A percentile compares a stretch with the other conserved stretches of the same genome.
phyloP scores from a whole-genome alignment of 768 basidiomycete genomes.

The Pisolithus orientalis region DNA sequence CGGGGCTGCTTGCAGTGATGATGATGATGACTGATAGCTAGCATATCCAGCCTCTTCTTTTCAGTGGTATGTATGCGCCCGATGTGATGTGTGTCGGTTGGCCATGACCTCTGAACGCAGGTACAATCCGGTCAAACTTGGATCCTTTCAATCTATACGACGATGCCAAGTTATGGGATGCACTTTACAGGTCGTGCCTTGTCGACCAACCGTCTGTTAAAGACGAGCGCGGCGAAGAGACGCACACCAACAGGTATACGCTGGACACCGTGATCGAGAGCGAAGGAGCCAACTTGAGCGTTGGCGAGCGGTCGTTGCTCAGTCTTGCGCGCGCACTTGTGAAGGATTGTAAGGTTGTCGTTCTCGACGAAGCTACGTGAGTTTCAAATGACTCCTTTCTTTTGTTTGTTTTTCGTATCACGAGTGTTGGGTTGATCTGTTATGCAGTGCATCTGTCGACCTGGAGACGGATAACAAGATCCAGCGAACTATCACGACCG shows the following conservation, averaged over 20 bases:
- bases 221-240: conserved; percentile 4
- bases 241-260: conserved; percentile 32
- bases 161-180: conserved; percentile 65
- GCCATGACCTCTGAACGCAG: conserved; percentile 34
- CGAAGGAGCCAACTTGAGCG: conserved; percentile 47
- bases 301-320: conserved; percentile 42
- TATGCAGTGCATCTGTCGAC: conserved; percentile 29
- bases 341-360: conserved; percentile 41
- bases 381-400: not conserved
- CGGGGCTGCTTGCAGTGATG: not conserved
- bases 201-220: conserved; percentile 19
- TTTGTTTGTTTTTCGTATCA: conserved; percentile 12
- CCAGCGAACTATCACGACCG: conserved; percentile 37
- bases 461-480: conserved; percentile 50
- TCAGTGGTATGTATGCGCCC: conserved; percentile 43
- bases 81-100: conserved; percentile 28
- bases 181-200: conserved; percentile 57
- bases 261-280: conserved; percentile 48
- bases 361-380: conserved; percentile 40
- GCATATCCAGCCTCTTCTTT: conserved; percentile 43
- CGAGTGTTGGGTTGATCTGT: conserved; percentile 1
- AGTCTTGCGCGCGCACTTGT: conserved; percentile 50
- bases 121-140: conserved; percentile 52
- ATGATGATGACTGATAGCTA: not conserved
- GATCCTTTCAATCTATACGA: conserved; percentile 58